Conservation (phyloP, 2,329 filamentous ascomycete genomes). For the Aspergillus sp. region DNA sequence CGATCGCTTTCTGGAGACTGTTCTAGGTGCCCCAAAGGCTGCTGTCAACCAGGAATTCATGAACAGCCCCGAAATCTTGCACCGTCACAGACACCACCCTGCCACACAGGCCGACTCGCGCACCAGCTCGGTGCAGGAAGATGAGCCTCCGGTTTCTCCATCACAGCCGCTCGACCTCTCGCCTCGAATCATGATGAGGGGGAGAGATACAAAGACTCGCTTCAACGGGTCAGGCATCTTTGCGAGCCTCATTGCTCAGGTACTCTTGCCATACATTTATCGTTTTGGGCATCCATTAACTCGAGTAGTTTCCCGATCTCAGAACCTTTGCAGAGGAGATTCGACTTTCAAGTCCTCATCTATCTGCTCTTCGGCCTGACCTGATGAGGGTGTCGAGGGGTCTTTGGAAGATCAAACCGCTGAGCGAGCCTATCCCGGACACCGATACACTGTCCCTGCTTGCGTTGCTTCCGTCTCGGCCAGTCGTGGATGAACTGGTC, state of each 20-base stretch:
- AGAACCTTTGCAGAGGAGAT: conserved; percentile 44
- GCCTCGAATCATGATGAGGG: conserved; percentile 42
- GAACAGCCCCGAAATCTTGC: conserved; percentile 33
- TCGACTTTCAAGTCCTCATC: conserved; percentile 39
- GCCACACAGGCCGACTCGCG: conserved; percentile 20
- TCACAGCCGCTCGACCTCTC: conserved; percentile 39
- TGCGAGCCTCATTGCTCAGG: conserved; percentile 45
- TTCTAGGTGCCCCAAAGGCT: conserved; percentile 39
- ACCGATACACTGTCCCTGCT: conserved; percentile 37
- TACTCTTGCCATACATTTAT: conserved; percentile 19
- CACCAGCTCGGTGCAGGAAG: conserved; percentile 18
- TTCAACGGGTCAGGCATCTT: conserved; percentile 47
- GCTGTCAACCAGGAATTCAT: conserved; percentile 39
- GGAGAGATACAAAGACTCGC: conserved; percentile 45
- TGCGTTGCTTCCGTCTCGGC: conserved; percentile 39
- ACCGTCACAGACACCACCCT: conserved; percentile 29
- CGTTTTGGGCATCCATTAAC: conserved; percentile 14
- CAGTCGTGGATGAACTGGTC: conserved; percentile 43
- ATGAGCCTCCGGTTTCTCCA: conserved; percentile 31
- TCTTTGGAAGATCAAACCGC: conserved; percentile 34
- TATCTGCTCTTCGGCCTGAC: conserved; percentile 40
- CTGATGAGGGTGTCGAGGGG: conserved; percentile 39
- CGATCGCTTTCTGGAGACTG: conserved; percentile 40
- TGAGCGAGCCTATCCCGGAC: conserved; percentile 35
- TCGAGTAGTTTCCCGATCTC: conserved; percentile 43